Percentiles rank a stretch among this genome's conserved stretches.
Evolutionary conservation across 129 eudicot genomes (phyloP).

Genomic region (Arctium lappa): DNA sequence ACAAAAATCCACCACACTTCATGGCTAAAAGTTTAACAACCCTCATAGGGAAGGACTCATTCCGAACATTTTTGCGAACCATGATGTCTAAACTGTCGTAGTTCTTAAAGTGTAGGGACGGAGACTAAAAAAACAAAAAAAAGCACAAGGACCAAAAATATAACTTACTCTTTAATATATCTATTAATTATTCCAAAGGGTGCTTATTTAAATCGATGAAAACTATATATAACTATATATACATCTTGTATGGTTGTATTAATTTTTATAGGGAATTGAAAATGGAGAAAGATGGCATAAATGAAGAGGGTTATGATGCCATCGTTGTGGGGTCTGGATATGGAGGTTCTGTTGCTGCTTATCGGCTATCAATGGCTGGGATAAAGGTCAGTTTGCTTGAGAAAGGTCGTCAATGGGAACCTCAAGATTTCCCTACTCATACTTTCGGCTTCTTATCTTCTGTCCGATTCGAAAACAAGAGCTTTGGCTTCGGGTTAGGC

Average conservation of each 20-base stretch:
- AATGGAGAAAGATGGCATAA: conserved; percentile 16
- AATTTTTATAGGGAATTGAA: background rate
- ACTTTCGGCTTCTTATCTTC: conserved; percentile 20
- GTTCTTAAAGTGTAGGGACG: background rate
- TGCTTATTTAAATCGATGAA: background rate
- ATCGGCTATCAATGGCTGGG: conserved; percentile 39
- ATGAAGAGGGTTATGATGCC: conserved; percentile 37
- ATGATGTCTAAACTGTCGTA: background rate
- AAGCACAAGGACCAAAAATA: background rate
- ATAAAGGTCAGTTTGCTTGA: conserved; percentile 43
- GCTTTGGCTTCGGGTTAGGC: conserved; percentile 31
- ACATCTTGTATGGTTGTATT: background rate
- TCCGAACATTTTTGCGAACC: background rate
- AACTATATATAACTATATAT: background rate
- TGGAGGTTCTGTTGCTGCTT: conserved; percentile 54
- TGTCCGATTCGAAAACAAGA: conserved; percentile 25
- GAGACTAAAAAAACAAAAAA: background rate
- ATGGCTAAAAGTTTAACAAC: background rate
- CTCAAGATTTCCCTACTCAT: conserved; percentile 36
- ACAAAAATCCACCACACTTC: too few species aligned
- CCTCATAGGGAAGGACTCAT: background rate
- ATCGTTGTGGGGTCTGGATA: conserved; percentile 46
- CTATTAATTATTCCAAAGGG: background rate
- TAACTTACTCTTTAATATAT: background rate
- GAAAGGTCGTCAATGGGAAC: conserved; percentile 44